These are phyloP conservation scores for Spencermartinsiella europaea DNA, from an alignment of 805 yeast species.

Conservation along the genomic window DNA sequence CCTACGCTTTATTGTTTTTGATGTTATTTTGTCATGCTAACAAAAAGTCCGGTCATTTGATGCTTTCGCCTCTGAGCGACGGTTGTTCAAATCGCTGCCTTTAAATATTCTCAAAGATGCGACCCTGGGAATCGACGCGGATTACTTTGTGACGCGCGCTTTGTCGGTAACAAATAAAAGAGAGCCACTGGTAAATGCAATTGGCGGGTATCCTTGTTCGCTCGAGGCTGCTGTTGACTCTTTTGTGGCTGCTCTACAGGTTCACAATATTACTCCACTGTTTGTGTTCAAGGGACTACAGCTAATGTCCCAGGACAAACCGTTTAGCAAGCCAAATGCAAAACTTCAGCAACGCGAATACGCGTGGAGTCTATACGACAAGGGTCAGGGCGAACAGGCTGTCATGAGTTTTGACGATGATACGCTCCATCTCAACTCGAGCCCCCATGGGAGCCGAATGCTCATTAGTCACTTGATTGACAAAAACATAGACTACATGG, in stretches of 20 bases:
- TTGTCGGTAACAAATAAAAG: conserved; percentile 47
- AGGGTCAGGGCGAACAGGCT: conserved; percentile 32
- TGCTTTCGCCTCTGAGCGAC: conserved; percentile 61
- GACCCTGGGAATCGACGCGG: conserved; percentile 77
- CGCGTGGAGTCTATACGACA: conserved; percentile 39
- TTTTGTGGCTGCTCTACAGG: conserved; percentile 58
- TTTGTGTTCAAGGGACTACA: conserved; percentile 72
- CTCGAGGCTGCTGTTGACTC: conserved; percentile 50
- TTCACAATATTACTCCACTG: conserved; percentile 65
- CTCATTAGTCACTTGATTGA: conserved; percentile 54
- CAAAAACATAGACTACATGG: conserved; percentile 55
- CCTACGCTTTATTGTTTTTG: too few relatives aligned
- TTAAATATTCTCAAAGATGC: conserved; percentile 61
- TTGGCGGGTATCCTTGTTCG: conserved; percentile 75
- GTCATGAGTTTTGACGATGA: conserved; percentile 27
- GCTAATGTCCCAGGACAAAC: conserved; percentile 28
- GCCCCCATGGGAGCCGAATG: conserved; percentile 32
- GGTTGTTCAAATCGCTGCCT: conserved; percentile 54
- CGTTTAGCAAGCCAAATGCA: conserved; percentile 12
- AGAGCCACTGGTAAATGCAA: conserved; percentile 67
- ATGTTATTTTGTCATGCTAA: too few relatives aligned
- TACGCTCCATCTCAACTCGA: conserved; percentile 10
- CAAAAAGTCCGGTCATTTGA: conserved; percentile 61
- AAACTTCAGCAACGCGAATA: conserved; percentile 30
- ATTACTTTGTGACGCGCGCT: conserved; percentile 64